Percentiles rank a stretch among this genome's conserved stretches.
Conservation (phyloP, 768 basidiomycete genomes). For the Boletus reticulatus region DNA sequence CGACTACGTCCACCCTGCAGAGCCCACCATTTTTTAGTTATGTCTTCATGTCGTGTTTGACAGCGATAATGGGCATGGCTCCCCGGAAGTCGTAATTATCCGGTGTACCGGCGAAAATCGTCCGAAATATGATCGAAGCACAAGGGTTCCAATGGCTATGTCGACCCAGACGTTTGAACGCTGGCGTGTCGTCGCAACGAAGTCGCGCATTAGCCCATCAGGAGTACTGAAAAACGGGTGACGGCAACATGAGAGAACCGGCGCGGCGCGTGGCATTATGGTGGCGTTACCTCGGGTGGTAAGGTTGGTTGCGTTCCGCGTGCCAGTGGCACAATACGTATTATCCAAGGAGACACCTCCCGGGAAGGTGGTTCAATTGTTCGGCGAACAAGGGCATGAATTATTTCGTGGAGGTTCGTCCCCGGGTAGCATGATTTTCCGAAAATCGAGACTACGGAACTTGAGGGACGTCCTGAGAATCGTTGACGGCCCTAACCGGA, state of each 20-base stretch:
- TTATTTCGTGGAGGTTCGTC: too few relatives aligned
- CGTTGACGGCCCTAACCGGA: background rate
- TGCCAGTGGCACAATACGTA: constrained; percentile 7
- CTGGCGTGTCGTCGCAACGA: too few relatives aligned
- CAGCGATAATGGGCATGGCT: background rate
- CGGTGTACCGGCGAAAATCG: constrained; percentile 1
- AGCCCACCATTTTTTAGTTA: background rate
- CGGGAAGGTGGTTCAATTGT: background rate
- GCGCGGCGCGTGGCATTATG: background rate
- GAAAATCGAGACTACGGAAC: background rate
- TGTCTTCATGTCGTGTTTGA: background rate
- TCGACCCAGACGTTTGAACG: background rate
- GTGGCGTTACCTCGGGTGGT: background rate
- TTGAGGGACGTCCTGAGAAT: background rate
- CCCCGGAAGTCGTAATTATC: background rate
- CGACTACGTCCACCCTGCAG: too few relatives aligned
- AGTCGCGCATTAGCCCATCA: too few relatives aligned
- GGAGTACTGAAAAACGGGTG: background rate
- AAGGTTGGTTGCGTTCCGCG: background rate
- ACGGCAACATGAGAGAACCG: background rate
- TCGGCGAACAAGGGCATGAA: background rate
- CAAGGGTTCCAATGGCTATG: background rate
- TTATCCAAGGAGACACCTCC: background rate
- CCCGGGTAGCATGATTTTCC: background rate
- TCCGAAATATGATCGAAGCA: constrained; percentile 8